Conservation (phyloP, 768 basidiomycete genomes). For the Clathrus columnatus region DNA sequence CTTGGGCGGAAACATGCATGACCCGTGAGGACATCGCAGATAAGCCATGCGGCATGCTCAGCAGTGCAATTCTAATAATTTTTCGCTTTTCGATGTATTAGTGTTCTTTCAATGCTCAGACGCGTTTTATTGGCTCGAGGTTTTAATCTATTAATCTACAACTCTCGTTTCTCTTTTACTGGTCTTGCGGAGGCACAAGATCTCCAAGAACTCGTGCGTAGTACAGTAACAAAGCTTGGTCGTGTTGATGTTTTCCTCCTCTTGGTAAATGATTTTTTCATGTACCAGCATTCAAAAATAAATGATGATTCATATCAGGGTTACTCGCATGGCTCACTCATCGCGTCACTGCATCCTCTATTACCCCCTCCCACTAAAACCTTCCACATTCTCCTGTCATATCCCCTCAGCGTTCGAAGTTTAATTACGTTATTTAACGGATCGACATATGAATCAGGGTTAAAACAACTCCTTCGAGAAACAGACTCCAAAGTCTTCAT, state of each 20-base stretch:
- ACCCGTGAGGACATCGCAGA: constrained; percentile 47
- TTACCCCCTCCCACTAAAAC: constrained; percentile 42
- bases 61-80: neutral
- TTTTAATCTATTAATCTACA: constrained; percentile 61
- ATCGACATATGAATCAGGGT: constrained; percentile 40
- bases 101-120: constrained; percentile 27
- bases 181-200: constrained; percentile 66
- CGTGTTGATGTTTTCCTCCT: constrained; percentile 45
- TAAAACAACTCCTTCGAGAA: constrained; percentile 42
- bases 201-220: constrained; percentile 50
- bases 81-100: neutral
- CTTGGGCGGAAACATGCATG: constrained; percentile 68
- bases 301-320: constrained; percentile 36
- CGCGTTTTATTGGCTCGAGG: constrained; percentile 31
- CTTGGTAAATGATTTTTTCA: constrained; percentile 38
- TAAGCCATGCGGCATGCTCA: neutral
- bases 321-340: constrained; percentile 75
- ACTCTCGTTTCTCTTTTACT: constrained; percentile 67
- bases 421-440: constrained; percentile 64
- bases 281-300: constrained; percentile 2
- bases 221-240: constrained; percentile 36
- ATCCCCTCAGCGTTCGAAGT: constrained; percentile 60
- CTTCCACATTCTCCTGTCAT: constrained; percentile 64
- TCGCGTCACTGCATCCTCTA: constrained; percentile 56
- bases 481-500: constrained; percentile 46